Conservation (phyloP, 768 basidiomycete genomes). For the Galerina sulciceps region DNA sequence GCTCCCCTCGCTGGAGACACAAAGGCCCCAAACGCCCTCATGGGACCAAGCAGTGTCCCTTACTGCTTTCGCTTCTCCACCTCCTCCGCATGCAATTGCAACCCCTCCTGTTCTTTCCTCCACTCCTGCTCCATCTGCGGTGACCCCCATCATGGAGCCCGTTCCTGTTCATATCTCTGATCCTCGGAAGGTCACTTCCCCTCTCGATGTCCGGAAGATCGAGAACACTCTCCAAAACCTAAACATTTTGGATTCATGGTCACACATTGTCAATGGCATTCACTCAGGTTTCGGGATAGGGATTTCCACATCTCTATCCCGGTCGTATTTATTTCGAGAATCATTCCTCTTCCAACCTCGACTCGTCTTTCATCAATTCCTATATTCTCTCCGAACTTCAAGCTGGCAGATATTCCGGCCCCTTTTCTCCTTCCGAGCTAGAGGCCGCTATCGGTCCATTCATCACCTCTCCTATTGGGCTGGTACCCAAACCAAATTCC, state of each 20-base stretch:
- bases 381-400: slow-evolving; percentile 37
- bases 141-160: slow-evolving; percentile 30
- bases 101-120: slow-evolving; percentile 19
- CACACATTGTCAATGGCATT: slow-evolving; percentile 35
- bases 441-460: slow-evolving; percentile 44
- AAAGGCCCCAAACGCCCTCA: slow-evolving; percentile 24
- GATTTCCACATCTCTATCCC: slow-evolving; percentile 9
- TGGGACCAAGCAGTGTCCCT: slow-evolving; percentile 14
- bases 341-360: slow-evolving; percentile 32
- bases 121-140: slow-evolving; percentile 37
- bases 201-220: slow-evolving; percentile 20
- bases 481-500: slow-evolving; percentile 39
- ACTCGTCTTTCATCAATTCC: slow-evolving; percentile 29
- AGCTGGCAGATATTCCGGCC: slow-evolving; percentile 32
- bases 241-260: slow-evolving; percentile 25
- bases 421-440: slow-evolving; percentile 28
- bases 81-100: slow-evolving; percentile 18
- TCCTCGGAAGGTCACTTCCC: slow-evolving; percentile 34
- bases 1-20: slow-evolving; percentile 14
- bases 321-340: slow-evolving; percentile 35
- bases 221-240: slow-evolving; percentile 14
- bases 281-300: slow-evolving; percentile 41
- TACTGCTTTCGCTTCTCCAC: slow-evolving; percentile 33
- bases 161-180: slow-evolving; percentile 29
- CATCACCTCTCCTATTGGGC: slow-evolving; percentile 39